These are phyloP conservation scores for Rhynchospora pubera DNA, from an alignment of 176 grass and related monocot genomes.

Conservation along the genomic window DNA sequence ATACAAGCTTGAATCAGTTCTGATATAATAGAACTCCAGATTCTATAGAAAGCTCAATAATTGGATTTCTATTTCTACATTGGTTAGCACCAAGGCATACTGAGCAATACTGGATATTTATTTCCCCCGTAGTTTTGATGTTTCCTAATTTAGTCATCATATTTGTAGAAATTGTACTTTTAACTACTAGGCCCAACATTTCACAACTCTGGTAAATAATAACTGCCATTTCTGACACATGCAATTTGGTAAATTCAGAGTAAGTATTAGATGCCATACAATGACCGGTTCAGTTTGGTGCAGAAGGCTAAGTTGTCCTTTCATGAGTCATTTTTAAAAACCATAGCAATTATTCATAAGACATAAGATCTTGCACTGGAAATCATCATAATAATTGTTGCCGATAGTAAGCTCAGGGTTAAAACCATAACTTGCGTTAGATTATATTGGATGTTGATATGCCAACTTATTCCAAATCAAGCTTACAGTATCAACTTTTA, in stretches of 20 bases:
- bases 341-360: neutral
- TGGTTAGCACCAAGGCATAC: neutral
- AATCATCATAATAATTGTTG: neutral
- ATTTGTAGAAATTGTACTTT: neutral
- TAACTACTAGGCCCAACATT: neutral
- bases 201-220: neutral
- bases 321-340: neutral
- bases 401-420: too few species aligned
- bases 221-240: neutral
- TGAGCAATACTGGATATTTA: neutral
- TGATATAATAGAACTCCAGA: neutral
- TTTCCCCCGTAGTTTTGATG: neutral
- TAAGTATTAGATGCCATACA: neutral
- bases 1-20: constrained; percentile 1
- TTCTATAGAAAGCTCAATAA: neutral
- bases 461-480: neutral
- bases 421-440: too few species aligned
- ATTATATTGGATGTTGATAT: neutral
- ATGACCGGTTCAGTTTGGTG: neutral
- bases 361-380: neutral
- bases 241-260: neutral
- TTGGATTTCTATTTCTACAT: neutral
- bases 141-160: neutral
- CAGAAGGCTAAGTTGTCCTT: neutral
- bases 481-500: neutral